phyloP scores from a whole-genome alignment of 2,329 filamentous ascomycete species.

The Aphanoascus verrucosus region DNA sequence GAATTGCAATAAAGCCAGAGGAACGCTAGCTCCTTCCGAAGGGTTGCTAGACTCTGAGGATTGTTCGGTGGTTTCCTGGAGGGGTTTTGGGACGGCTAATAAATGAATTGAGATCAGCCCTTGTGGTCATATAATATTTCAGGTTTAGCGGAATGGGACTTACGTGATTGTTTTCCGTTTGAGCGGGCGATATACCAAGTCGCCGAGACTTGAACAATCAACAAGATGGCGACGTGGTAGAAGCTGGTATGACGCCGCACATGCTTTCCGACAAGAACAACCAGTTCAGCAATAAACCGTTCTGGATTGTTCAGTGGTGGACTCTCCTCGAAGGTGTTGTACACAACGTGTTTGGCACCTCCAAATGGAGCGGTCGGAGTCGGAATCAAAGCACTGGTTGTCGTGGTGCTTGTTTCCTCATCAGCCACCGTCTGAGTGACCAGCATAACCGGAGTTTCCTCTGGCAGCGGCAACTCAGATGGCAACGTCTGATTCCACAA shows the following conservation, averaged over 20 bases:
- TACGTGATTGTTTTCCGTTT: background rate
- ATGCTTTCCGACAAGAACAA: conserved; percentile 3
- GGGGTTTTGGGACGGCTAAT: background rate
- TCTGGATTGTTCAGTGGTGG: conserved; percentile 2
- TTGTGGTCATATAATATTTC: background rate
- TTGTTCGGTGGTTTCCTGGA: background rate
- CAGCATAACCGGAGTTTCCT: background rate
- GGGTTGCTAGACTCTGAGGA: background rate
- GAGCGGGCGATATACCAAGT: background rate
- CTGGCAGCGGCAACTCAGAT: background rate
- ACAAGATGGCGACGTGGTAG: conserved; percentile 6
- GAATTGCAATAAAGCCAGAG: background rate
- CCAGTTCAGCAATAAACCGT: conserved; percentile 7
- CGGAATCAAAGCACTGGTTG: background rate
- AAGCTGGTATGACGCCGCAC: conserved; percentile 7
- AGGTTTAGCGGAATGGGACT: background rate
- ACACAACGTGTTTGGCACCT: conserved; percentile 7
- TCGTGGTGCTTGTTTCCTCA: background rate
- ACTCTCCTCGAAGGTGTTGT: conserved; percentile 2
- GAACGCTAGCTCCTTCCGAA: background rate
- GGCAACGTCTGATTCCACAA: conserved; percentile 7
- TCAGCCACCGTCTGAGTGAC: background rate
- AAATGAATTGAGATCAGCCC: background rate
- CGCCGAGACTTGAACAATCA: background rate
- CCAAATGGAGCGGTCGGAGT: conserved; percentile 6